Evolutionary conservation across 345 rosid species (phyloP), one percentile per base, ranked within the genome.

Genomic region (Citrus medica): DNA sequence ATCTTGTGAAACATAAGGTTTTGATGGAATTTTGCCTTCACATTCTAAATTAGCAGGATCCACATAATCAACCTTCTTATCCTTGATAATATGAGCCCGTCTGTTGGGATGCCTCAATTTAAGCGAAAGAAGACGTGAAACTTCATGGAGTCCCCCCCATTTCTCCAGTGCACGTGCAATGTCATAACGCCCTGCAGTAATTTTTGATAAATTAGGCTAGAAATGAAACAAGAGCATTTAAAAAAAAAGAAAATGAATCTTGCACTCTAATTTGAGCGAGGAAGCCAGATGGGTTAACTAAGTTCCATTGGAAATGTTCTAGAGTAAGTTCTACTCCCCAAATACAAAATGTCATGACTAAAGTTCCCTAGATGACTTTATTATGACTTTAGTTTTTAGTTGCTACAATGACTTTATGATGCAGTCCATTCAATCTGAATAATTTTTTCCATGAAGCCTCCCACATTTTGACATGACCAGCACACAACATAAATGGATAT

Each of bases 151-250:
- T 8, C 98, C 98, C 22, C 99, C 98, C 97, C 99, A 95, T 84
- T 95, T 95, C 90, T 95, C 99, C 22, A 93, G 81, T 70, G 98
- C 97, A 5, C 98, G 89, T 1, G 99, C 99, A 28, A 95, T 95
- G 87, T 95, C 98, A 71, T 91, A 95, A 21, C 98, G 91, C 69
- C 99, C 99, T 95, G 83, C 69, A 10, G 21, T 4, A 72, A n/a
- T 53, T 67, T 27, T 22, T 5, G 6, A 55, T 62, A 17, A 35
- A 48, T 79, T 38, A 73, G 16, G 33, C 42, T 5, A 55, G 56
- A 24, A 40, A 24, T 12, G 32, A 68, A 40, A 40, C 14, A 72
- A 61, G 61, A 53, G 33, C 12, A n/a, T 24, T 30, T 0, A 13
- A 56, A 1, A 30, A 30, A 63, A 30, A 33, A 35, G 10, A 73